Evolutionary conservation across 805 yeast genomes (phyloP).

Genomic region (Yarrowia deformans): DNA sequence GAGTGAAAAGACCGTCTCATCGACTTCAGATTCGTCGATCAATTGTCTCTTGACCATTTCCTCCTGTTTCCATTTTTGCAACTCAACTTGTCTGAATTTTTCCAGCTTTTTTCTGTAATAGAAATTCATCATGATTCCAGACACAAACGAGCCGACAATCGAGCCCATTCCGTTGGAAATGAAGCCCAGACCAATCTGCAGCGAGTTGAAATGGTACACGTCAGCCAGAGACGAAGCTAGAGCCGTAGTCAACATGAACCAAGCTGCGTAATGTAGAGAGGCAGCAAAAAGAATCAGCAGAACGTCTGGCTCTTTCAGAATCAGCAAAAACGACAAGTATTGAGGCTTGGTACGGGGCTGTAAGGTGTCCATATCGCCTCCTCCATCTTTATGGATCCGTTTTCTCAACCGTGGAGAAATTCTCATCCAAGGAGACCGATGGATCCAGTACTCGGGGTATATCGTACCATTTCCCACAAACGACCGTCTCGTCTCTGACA

Average conservation of each 20-base stretch:
- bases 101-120: slow-evolving; percentile 52
- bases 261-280: slow-evolving; percentile 68
- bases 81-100: slow-evolving; percentile 40
- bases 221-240: slow-evolving; percentile 62
- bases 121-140: slow-evolving; percentile 66
- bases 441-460: slow-evolving; percentile 52
- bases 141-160: slow-evolving; percentile 61
- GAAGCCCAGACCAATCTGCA: slow-evolving; percentile 72
- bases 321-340: slow-evolving; percentile 2
- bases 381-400: not conserved
- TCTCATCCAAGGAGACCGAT: slow-evolving; percentile 25
- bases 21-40: not conserved
- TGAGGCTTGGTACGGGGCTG: slow-evolving; percentile 9
- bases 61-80: slow-evolving; percentile 44
- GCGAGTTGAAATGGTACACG: slow-evolving; percentile 59
- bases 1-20: not conserved
- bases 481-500: slow-evolving; percentile 80
- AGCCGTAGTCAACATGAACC: slow-evolving; percentile 74
- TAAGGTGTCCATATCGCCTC: slow-evolving; percentile 18
- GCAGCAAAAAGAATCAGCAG: slow-evolving; percentile 60
- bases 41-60: not conserved
- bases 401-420: slow-evolving; percentile 3
- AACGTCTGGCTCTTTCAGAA: slow-evolving; percentile 51
- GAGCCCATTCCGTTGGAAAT: slow-evolving; percentile 77
- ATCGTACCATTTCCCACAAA: slow-evolving; percentile 79